phyloP scores from a whole-genome alignment of 2,329 filamentous ascomycete genomes.

The Cladosporium sp. region DNA sequence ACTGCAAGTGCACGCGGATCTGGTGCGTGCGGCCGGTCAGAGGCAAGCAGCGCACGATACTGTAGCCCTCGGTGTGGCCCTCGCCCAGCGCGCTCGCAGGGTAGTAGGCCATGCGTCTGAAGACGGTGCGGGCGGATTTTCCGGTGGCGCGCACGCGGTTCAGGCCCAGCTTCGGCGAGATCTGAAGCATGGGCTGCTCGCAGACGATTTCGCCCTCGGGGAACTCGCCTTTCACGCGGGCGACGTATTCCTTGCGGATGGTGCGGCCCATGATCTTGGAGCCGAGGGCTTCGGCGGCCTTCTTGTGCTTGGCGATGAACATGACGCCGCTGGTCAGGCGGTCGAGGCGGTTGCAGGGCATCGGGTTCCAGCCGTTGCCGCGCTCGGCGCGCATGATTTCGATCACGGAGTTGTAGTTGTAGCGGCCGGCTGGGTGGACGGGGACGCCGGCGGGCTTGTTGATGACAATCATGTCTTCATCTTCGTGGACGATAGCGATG shows the following conservation, averaged over 20 bases:
- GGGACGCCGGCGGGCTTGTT: slow-evolving; percentile 95
- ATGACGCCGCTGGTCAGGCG: slow-evolving; percentile 93
- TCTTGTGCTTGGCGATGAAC: slow-evolving; percentile 89
- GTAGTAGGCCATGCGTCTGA: slow-evolving; percentile 91
- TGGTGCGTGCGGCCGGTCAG: slow-evolving; percentile 95
- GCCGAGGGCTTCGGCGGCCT: slow-evolving; percentile 75
- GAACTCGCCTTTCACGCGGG: slow-evolving; percentile 86
- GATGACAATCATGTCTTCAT: slow-evolving; percentile 91
- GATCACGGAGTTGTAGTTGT: slow-evolving; percentile 91
- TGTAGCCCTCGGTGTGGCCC: slow-evolving; percentile 67
- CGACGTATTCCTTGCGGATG: slow-evolving; percentile 93
- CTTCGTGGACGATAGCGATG: slow-evolving; percentile 84
- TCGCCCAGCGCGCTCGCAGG: slow-evolving; percentile 51
- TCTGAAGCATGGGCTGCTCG: slow-evolving; percentile 88
- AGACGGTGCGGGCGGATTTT: slow-evolving; percentile 86
- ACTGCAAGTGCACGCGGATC: slow-evolving; percentile 91
- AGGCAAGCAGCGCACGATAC: slow-evolving; percentile 89
- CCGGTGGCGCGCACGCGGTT: slow-evolving; percentile 94
- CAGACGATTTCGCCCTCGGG: slow-evolving; percentile 89
- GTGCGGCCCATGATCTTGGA: slow-evolving; percentile 76
- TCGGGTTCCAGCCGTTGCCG: slow-evolving; percentile 59
- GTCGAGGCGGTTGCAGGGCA: slow-evolving; percentile 90
- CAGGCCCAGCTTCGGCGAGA: slow-evolving; percentile 90
- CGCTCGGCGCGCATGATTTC: slow-evolving; percentile 87
- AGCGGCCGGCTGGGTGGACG: slow-evolving; percentile 91